Evolutionary conservation across 2,329 filamentous ascomycete species (phyloP), one percentile per base, ranked within the genome.

Genomic region (Hypoxylon sp.): DNA sequence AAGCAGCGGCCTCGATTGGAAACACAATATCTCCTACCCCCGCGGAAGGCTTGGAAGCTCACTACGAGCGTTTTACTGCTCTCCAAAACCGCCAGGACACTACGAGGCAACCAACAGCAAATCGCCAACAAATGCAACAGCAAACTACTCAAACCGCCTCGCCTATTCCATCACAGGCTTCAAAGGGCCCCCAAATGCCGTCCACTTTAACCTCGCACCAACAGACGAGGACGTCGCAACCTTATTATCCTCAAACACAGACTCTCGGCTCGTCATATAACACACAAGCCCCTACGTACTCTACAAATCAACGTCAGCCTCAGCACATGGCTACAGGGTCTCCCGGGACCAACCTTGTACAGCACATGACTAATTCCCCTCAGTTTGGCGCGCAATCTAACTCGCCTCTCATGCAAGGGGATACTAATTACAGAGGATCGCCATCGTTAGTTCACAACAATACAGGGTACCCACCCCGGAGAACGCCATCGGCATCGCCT

Each of bases 331-430:
- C 70, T 34, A 75, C 68, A 21, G 69, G 71, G 30, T 75, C 75
- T 14, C 72, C 75, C 23, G 73, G 67, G n/a, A 71, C 73, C 4
- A 70, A 67, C 5, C 74, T 77, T 37, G 74, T 75, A 52, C 73
- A 74, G 46, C 76, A 76, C 45, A 73, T 75, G 46, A 74, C 74
- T 32, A 76, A 77, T 62, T 76, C 76, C 47, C 76, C 76, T 16
- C 76, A 77, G 47, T 77, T 76, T 43, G 71, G 71, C 23, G 68
- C 73, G 2, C 76, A 77, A 54, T 75, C 72, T 16, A 76, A 76
- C 64, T 76, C 76, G 2, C 75, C 76, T 30, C 68, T 77, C 8
- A 71, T 76, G 70, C 74, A 75, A 52, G 65, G 73, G 5, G 75
- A 77, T 32, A 74, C 62, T 61, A 73, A 71, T 39, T 77, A 76